Evolutionary conservation across 2,329 filamentous ascomycete species (phyloP).

Genomic region (Microcyclosporella mali): DNA sequence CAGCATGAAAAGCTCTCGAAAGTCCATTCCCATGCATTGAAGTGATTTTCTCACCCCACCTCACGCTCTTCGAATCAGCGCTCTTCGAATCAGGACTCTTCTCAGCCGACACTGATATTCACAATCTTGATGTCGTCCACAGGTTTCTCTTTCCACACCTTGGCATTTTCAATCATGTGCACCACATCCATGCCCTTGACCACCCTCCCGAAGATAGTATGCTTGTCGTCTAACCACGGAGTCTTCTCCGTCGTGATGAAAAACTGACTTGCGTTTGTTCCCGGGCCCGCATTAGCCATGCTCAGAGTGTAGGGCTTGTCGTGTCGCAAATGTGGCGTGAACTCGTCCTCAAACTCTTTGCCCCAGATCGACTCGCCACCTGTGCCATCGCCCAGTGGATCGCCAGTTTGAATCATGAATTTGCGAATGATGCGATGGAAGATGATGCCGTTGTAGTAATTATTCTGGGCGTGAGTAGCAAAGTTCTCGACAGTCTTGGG

Average conservation of each 20-base stretch:
- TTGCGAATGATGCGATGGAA: constrained; percentile 97
- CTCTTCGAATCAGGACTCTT: too few species aligned
- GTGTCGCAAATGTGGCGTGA: constrained; percentile 73
- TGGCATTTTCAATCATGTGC: constrained; percentile 87
- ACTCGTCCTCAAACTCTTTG: constrained; percentile 88
- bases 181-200: constrained; percentile 89
- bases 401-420: constrained; percentile 94
- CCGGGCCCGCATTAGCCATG: constrained; percentile 95
- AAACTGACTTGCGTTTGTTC: constrained; percentile 94
- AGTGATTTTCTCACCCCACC: too few species aligned
- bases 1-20: too few species aligned
- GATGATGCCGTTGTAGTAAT: constrained; percentile 96
- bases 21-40: too few species aligned
- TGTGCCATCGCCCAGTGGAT: constrained; percentile 81
- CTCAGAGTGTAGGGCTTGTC: constrained; percentile 94
- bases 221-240: constrained; percentile 91
- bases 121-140: constrained; percentile 97
- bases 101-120: constrained; percentile 54
- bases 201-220: constrained; percentile 90
- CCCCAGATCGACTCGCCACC: constrained; percentile 91
- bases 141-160: constrained; percentile 85
- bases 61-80: too few species aligned
- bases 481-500: constrained; percentile 98
- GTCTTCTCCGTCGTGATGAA: constrained; percentile 98
- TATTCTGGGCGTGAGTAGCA: constrained; percentile 78